Conservation (phyloP, 2,329 filamentous ascomycete genomes). For the Raffaelea arxii region DNA sequence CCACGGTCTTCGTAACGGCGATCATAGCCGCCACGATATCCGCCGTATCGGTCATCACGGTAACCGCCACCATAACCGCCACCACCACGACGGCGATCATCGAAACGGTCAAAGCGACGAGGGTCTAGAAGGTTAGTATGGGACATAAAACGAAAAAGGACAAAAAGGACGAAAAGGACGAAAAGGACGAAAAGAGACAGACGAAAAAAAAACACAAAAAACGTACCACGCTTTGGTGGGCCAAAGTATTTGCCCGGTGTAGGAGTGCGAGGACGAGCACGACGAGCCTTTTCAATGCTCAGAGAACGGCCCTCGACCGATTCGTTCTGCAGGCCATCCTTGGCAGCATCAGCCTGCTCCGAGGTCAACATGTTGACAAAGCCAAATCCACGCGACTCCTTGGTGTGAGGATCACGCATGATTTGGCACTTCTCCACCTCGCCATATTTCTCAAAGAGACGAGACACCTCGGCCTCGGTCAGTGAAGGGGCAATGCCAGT, state of each 20-base stretch:
- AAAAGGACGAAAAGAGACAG: neutral
- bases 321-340: slow-evolving; percentile 91
- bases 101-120: slow-evolving; percentile 46
- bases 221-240: slow-evolving; percentile 89
- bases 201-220: slow-evolving; percentile 5
- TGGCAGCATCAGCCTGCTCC: slow-evolving; percentile 92
- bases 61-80: slow-evolving; percentile 39
- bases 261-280: slow-evolving; percentile 86
- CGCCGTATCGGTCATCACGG: slow-evolving; percentile 44
- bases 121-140: slow-evolving; percentile 31
- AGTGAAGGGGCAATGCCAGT: slow-evolving; percentile 94
- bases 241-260: slow-evolving; percentile 99
- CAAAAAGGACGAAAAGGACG: neutral
- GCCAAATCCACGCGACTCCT: slow-evolving; percentile 96
- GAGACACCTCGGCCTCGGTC: slow-evolving; percentile 79
- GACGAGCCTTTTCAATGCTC: slow-evolving; percentile 97
- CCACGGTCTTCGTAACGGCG: slow-evolving; percentile 49
- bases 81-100: slow-evolving; percentile 51
- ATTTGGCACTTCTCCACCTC: slow-evolving; percentile 99
- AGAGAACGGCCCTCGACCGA: slow-evolving; percentile 89
- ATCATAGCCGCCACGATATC: slow-evolving; percentile 34
- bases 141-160: slow-evolving; percentile 25
- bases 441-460: slow-evolving; percentile 97
- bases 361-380: slow-evolving; percentile 98
- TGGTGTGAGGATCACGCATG: slow-evolving; percentile 97